Evolutionary conservation across 352 stramenopile genomes (phyloP).

Genomic region (Pythium guiyangense): DNA sequence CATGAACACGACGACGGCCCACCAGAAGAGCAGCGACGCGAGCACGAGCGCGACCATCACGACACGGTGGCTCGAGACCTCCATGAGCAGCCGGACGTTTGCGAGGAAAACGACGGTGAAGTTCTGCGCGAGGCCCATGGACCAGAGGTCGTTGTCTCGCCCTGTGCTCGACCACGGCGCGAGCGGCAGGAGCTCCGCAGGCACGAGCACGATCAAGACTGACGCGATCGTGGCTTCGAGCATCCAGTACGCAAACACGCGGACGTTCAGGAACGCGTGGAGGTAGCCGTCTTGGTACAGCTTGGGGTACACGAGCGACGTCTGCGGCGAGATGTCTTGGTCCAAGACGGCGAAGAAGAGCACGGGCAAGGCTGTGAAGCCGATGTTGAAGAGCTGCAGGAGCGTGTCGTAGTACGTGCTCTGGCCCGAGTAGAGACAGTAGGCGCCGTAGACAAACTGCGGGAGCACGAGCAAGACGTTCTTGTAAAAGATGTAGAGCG

Average conservation of each 20-base stretch:
- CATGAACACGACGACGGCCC: conserved; percentile 39
- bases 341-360: conserved; percentile 60
- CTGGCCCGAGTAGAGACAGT: conserved; percentile 74
- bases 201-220: conserved; percentile 42
- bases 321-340: conserved; percentile 45
- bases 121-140: conserved; percentile 62
- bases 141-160: conserved; percentile 65
- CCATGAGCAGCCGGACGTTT: conserved; percentile 42
- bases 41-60: conserved; percentile 26
- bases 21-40: conserved; percentile 42
- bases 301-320: conserved; percentile 34
- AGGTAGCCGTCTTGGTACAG: conserved; percentile 51
- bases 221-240: conserved; percentile 45
- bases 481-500: conserved; percentile 89
- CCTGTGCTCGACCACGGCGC: conserved; percentile 38
- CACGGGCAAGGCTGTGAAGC: conserved; percentile 70
- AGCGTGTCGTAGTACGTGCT: conserved; percentile 75
- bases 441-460: conserved; percentile 72
- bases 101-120: conserved; percentile 55
- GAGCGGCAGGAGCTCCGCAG: conserved; percentile 31
- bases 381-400: conserved; percentile 78
- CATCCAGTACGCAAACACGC: conserved; percentile 54
- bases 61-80: conserved; percentile 28
- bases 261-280: conserved; percentile 46
- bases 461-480: conserved; percentile 77